Conservation (phyloP, 306 rosid species). For the Cicer pinnatifidum region DNA sequence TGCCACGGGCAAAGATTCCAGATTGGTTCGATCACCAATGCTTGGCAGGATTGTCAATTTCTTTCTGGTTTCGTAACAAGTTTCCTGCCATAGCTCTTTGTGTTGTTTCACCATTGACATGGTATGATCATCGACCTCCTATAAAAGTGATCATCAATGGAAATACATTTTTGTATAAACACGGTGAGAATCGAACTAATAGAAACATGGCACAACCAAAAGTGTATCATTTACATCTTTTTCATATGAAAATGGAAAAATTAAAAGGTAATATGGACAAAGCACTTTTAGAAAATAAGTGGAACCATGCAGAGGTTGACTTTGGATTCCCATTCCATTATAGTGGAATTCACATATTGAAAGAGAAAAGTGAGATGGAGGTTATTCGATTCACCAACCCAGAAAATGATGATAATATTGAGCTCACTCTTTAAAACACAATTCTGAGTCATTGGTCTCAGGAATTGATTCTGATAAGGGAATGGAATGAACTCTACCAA, state of each 20-base stretch:
- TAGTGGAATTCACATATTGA: background rate
- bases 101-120: background rate
- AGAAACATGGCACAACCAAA: no score
- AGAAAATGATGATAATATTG: background rate
- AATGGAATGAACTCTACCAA: background rate
- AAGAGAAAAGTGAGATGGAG: background rate
- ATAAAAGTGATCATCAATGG: background rate
- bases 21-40: slow-evolving; percentile 13
- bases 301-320: background rate
- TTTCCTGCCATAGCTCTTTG: slow-evolving; percentile 10
- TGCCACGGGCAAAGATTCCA: slow-evolving; percentile 27
- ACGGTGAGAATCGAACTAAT: no score
- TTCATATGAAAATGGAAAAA: background rate
- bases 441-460: slow-evolving; percentile 3
- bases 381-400: slow-evolving; percentile 1
- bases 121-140: background rate
- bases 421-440: background rate
- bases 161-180: background rate
- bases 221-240: background rate
- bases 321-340: background rate
- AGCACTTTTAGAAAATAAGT: background rate
- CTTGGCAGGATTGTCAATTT: background rate
- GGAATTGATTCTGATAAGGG: background rate
- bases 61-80: slow-evolving; percentile 41
- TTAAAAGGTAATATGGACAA: background rate